These are phyloP conservation scores for Tolypocladium sp. DNA, from an alignment of 2,329 filamentous ascomycete species.

Conservation along the genomic window DNA sequence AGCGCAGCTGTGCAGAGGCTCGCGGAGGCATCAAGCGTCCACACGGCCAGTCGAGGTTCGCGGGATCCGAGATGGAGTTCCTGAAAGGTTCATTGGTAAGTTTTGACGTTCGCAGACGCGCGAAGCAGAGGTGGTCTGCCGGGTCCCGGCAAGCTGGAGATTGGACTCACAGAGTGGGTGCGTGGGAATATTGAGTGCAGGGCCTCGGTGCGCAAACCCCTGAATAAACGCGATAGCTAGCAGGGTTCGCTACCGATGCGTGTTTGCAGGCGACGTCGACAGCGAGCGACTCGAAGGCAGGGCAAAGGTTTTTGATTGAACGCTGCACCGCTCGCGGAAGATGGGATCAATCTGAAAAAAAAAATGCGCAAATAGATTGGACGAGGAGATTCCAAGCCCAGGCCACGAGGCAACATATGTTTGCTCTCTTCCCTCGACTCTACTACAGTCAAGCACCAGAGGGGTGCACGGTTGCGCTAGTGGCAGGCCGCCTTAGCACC, in stretches of 20 bases:
- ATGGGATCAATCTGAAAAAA: background rate
- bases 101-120: background rate
- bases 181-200: background rate
- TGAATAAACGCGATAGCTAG: background rate
- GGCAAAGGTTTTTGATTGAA: background rate
- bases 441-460: background rate
- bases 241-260: background rate
- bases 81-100: background rate
- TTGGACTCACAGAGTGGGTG: background rate
- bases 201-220: constrained; percentile 1
- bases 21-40: constrained; percentile 19
- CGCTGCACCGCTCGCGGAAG: background rate
- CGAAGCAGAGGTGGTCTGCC: background rate
- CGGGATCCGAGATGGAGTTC: background rate
- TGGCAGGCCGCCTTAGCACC: background rate
- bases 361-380: background rate
- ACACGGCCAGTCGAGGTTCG: constrained; percentile 4
- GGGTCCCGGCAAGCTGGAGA: background rate
- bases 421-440: background rate
- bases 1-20: constrained; percentile 6
- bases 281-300: background rate
- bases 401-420: background rate
- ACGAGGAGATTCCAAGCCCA: background rate
- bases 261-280: background rate
- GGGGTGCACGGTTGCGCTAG: background rate